phyloP scores from a whole-genome alignment of 306 rosid genomes.

The Geum urbanum region DNA sequence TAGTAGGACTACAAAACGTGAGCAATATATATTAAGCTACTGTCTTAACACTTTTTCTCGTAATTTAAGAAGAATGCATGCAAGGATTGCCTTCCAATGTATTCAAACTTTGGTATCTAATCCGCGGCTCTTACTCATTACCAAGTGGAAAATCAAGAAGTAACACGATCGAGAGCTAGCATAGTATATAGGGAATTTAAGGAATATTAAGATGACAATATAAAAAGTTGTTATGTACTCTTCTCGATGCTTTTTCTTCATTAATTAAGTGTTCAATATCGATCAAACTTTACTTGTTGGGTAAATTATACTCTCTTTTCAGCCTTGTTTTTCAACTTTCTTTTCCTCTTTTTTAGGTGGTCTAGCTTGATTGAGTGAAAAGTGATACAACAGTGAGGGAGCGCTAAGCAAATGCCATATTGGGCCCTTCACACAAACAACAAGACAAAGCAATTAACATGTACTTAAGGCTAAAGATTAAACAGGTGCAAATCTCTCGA shows the following conservation, averaged over 20 bases:
- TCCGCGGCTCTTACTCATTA: slow-evolving; percentile 22
- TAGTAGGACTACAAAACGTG: no score
- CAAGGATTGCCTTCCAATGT: neutral
- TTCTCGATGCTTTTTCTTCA: slow-evolving; percentile 21
- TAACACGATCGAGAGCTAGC: neutral
- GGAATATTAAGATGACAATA: slow-evolving; percentile 13
- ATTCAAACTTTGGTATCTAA: neutral
- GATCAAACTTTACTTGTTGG: slow-evolving; percentile 60
- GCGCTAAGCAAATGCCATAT: slow-evolving; percentile 47
- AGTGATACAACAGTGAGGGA: slow-evolving; percentile 39
- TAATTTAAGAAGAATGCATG: neutral
- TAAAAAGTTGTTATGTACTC: slow-evolving; percentile 51
- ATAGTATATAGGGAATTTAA: slow-evolving; percentile 23
- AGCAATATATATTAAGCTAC: no score
- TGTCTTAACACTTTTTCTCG: no score
- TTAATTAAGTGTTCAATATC: slow-evolving; percentile 29
- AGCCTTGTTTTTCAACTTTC: slow-evolving; percentile 72
- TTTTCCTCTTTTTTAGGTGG: slow-evolving; percentile 47
- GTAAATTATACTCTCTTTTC: slow-evolving; percentile 51
- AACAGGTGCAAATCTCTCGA: slow-evolving; percentile 42
- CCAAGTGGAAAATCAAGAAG: neutral
- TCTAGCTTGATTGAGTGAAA: slow-evolving; percentile 47
- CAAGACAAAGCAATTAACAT: slow-evolving; percentile 49
- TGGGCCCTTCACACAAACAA: slow-evolving; percentile 56
- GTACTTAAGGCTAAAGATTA: slow-evolving; percentile 44